These are phyloP conservation scores for Tuber umbilicatum DNA, from an alignment of 495 filamentous ascomycete genomes.

Conservation along the genomic window DNA sequence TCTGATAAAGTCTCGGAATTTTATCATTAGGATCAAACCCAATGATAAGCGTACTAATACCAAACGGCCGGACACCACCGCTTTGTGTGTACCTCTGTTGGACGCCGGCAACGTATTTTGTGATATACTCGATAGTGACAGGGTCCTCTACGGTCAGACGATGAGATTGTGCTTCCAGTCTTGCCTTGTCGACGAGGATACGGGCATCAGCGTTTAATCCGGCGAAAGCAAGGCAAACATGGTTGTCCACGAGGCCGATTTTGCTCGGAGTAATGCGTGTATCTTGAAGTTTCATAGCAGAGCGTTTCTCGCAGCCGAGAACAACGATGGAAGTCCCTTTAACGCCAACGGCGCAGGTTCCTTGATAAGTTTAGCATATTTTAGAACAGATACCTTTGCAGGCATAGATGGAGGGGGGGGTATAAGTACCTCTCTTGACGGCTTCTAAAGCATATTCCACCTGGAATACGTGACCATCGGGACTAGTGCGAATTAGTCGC, in stretches of 20 bases:
- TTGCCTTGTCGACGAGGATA: conserved; percentile 94
- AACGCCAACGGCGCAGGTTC: conserved; percentile 95
- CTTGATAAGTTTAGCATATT: conserved; percentile 46
- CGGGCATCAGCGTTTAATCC: conserved; percentile 95
- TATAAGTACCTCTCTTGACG: conserved; percentile 78
- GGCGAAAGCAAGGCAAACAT: conserved; percentile 94
- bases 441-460: conserved; percentile 99
- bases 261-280: conserved; percentile 98
- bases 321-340: conserved; percentile 94
- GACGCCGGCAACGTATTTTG: conserved; percentile 93
- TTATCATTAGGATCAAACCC: conserved; percentile 91
- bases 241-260: conserved; percentile 87
- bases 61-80: conserved; percentile 93
- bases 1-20: conserved; percentile 86
- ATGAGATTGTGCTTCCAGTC: conserved; percentile 94
- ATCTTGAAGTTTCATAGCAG: conserved; percentile 98
- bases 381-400: background rate
- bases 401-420: conserved; percentile 2
- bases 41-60: conserved; percentile 93
- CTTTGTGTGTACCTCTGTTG: conserved; percentile 98
- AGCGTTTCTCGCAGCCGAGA: conserved; percentile 94
- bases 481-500: conserved; percentile 55
- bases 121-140: conserved; percentile 96
- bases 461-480: conserved; percentile 98
- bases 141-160: conserved; percentile 97